Evolutionary conservation across 148 eudicot species (phyloP).

Genomic region (Selenicereus undatus): DNA sequence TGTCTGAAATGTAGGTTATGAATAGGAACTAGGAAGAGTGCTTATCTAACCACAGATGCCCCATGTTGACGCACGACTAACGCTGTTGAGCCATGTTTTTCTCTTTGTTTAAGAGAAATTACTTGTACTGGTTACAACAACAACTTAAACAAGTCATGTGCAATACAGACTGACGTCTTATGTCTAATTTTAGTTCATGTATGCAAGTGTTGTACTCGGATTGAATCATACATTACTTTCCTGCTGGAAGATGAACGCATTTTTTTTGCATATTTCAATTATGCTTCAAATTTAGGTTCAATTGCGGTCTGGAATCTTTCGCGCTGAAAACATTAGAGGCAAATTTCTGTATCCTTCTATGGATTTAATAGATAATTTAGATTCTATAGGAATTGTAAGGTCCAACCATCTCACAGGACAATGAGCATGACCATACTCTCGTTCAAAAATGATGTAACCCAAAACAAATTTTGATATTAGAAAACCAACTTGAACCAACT

Average conservation of each 20-base stretch:
- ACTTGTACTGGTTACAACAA: neutral
- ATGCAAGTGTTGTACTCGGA: neutral
- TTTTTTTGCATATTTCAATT: no score
- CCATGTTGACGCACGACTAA: neutral
- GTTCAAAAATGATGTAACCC: no score
- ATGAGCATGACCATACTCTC: no score
- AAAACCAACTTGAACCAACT: no score
- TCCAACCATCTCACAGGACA: no score
- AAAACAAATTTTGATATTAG: no score
- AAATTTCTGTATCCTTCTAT: no score
- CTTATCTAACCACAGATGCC: neutral
- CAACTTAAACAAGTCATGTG: neutral
- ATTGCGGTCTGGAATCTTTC: neutral
- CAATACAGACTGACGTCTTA: neutral
- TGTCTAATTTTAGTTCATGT: neutral
- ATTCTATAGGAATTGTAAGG: no score
- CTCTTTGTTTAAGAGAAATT: neutral
- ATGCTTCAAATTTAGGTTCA: neutral
- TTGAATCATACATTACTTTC: neutral
- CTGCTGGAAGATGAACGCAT: neutral
- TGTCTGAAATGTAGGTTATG: neutral
- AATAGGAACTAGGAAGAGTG: neutral
- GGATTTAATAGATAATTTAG: no score
- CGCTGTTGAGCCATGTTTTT: neutral
- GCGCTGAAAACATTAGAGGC: no score